phyloP scores from a whole-genome alignment of 371 early-diverging fungal genomes.

The Smittium culicis region DNA sequence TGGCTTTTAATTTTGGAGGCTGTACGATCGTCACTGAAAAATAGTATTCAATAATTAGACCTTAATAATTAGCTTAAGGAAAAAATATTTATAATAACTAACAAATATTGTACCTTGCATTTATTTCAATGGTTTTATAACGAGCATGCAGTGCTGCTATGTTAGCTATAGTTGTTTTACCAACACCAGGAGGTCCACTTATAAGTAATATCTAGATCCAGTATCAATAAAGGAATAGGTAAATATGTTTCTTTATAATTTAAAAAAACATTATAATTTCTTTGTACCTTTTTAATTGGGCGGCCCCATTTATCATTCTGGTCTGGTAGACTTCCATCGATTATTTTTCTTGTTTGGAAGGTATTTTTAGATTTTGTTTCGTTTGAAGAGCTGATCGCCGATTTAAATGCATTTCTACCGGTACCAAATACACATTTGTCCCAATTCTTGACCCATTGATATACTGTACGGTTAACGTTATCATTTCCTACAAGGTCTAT shows the following conservation, averaged over 20 bases:
- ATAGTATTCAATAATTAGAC: background rate
- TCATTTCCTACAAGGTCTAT: slow-evolving; percentile 90
- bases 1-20: slow-evolving; percentile 53
- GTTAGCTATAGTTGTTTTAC: slow-evolving; percentile 97
- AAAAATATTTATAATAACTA: too few species aligned
- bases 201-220: slow-evolving; percentile 63
- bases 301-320: slow-evolving; percentile 19
- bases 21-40: slow-evolving; percentile 81
- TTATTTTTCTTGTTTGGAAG: too few species aligned
- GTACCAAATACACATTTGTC: slow-evolving; percentile 82
- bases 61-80: too few species aligned
- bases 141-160: slow-evolving; percentile 85
- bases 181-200: slow-evolving; percentile 93
- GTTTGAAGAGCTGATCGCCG: background rate
- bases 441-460: slow-evolving; percentile 92
- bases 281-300: slow-evolving; percentile 53
- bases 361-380: background rate
- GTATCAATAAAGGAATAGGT: too few species aligned
- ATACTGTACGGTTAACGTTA: slow-evolving; percentile 68
- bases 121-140: slow-evolving; percentile 87
- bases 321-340: background rate
- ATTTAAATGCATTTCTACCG: slow-evolving; percentile 13
- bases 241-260: too few species aligned
- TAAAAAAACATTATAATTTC: too few species aligned
- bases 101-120: slow-evolving; percentile 55